Percentiles rank a stretch among this genome's conserved stretches.
These are phyloP conservation scores for Ampelomyces quisqualis DNA, from an alignment of 2,329 filamentous ascomycete genomes.

Conservation along the genomic window DNA sequence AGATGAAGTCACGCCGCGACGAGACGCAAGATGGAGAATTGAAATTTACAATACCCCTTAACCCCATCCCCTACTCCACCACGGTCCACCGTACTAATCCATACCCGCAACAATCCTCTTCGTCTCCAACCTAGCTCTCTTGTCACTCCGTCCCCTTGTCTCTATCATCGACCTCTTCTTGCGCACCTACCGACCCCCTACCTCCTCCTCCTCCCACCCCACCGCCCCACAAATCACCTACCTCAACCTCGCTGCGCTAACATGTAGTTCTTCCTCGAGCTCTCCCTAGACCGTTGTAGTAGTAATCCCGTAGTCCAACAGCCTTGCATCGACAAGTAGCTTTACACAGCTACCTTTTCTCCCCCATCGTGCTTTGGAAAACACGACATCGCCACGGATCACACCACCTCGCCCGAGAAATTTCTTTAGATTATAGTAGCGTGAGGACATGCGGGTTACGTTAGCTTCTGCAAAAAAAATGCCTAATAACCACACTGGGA, in stretches of 20 bases:
- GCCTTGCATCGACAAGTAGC: conserved; percentile 22
- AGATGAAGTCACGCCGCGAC: too few relatives aligned
- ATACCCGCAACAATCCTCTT: conserved; percentile 20
- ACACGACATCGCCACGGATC: conserved; percentile 11
- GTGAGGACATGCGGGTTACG: conserved; percentile 22
- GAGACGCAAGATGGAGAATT: conserved; percentile 14
- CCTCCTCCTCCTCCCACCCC: conserved; percentile 54
- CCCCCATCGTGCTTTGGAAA: conserved; percentile 17
- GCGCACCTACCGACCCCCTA: conserved; percentile 10
- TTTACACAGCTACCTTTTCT: too few relatives aligned
- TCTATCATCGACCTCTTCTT: conserved; percentile 17
- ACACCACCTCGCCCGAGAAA: conserved; percentile 12
- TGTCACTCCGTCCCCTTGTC: conserved; percentile 11
- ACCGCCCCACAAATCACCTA: conserved; percentile 61
- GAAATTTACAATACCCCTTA: too few relatives aligned
- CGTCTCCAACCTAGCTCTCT: conserved; percentile 19
- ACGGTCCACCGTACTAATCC: conserved; percentile 48
- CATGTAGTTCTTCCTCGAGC: conserved; percentile 64
- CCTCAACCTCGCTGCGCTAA: conserved; percentile 56
- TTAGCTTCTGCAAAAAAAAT: too few relatives aligned
- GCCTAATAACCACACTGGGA: too few relatives aligned
- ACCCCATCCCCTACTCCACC: conserved; percentile 61
- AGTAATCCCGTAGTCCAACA: conserved; percentile 25
- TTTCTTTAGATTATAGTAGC: conserved; percentile 19
- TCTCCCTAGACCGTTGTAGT: conserved; percentile 63